Evolutionary conservation across 495 filamentous ascomycete species (phyloP), one percentile per base, ranked within the genome.

Genomic region (Acidiella bohemica): DNA sequence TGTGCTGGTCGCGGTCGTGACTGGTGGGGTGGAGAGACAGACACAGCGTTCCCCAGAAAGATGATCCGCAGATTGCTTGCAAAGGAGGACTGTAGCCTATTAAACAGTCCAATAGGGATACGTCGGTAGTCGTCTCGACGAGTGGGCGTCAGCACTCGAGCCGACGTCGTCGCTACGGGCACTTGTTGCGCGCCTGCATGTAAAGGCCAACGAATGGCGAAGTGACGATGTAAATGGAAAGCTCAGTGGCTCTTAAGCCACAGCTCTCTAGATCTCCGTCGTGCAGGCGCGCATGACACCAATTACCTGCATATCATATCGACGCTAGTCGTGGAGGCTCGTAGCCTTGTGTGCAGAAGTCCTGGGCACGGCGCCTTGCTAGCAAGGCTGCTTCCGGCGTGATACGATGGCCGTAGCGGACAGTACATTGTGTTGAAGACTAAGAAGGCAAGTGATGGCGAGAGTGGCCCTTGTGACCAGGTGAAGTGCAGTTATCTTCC

Each of bases 251-350:
- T 43, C 19, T 27, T 36, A 13, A 19, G 4, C 4, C 17, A 17
- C 32, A 10, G 13, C 19, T 8, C 12, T 14, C 23, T 1, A 36
- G 31, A 35, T 43, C 41, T 43, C 31, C 31, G 31, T 25, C 22
- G 19, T 16, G 34, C 3, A 22, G 11, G 27, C 11, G 39, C 41
- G 41, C 41, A 43, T 43, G 41, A 43, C 32, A 21, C 39, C 14
- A 22, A 42, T 36, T 43, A 43, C 41, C 8, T 43, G 41, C 41
- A 43, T 35, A 26, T 3, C 5, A 4, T 22, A 42, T 42, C 39
- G 39, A 34, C 13, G 31, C 39, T 42, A n/a, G n/a, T n/a, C n/a
- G n/a, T n/a, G n/a, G n/a, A n/a, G n/a, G n/a, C n/a, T n/a, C n/a
- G n/a, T n/a, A n/a, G n/a, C n/a, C n/a, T n/a, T n/a, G n/a, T n/a